Base-by-base conservation (phyloP, 1,284 basidiomycete genomes). In the Baeospora myosura region DNA sequence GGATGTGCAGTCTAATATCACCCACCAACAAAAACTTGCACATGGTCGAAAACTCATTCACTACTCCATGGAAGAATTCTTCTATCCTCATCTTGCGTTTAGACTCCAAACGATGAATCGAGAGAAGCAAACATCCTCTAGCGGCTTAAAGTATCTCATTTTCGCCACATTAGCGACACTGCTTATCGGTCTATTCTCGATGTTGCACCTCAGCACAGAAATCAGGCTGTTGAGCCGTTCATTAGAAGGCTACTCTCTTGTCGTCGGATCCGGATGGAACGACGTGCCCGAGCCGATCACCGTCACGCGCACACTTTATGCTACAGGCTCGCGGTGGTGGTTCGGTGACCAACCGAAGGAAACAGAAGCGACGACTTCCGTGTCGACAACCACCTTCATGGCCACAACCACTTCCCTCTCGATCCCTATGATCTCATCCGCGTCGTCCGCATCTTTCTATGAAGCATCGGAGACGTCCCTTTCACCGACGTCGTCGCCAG, bases 61-160 rank as follows among this genome's bases (percentile, higher is more conserved):
- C 44, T 76, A 72, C 51, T 72, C 72, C 3, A 51, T 78, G 52
- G 64, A 69, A 34, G 71, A 71, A 41, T 74, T 72, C 51, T 79
- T 78, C 55, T 69, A 71, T 52, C 76, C 81, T 3, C 63, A 62
- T 20, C 53, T 82, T 18, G 66, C 64, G 33, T 46, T 78, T 22
- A 51, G 44, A 5, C 35, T 71, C 14, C 54, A 56, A 37, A 60
- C 54, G n/a, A n/a, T 24, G 4, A 6, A 18, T 36, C n/a, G 21
- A n/a, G n/a, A 34, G 18, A 30, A 4, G 18, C 43, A 41, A 25
- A 23, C 40, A 14, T 48, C 48, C 25, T 45, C 38, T 17, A 40
- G 45, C 42, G 17, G 37, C 17, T 41, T 43, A 44, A 54, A 46
- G 38, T 48, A 50, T 41, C 43, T 58, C 16, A 57, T 58, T 24